These are phyloP conservation scores for Thermoascus crustaceus DNA, from an alignment of 2,329 filamentous ascomycete genomes.

Conservation along the genomic window DNA sequence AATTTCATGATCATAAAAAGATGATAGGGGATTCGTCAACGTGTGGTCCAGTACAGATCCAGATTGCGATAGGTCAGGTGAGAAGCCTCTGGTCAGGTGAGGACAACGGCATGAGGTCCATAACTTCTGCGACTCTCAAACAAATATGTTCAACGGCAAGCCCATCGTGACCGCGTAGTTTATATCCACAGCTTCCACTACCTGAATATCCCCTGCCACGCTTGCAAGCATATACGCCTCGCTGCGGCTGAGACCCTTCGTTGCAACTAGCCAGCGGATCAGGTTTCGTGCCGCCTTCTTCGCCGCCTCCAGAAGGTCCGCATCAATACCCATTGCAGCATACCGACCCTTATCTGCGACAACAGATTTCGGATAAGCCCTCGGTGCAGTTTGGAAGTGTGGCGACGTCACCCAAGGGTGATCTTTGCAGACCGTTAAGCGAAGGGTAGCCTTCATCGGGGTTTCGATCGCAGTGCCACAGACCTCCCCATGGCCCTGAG, in stretches of 20 bases:
- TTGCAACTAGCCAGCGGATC: constrained; percentile 42
- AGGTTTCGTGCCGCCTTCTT: constrained; percentile 42
- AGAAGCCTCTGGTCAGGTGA: neutral
- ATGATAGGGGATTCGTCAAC: too few species aligned
- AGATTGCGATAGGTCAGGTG: too few species aligned
- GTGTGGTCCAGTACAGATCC: too few species aligned
- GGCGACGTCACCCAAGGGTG: constrained; percentile 41
- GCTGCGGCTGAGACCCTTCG: constrained; percentile 37
- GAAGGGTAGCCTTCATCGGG: constrained; percentile 41
- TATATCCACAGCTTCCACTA: constrained; percentile 48
- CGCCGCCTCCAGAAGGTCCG: constrained; percentile 42
- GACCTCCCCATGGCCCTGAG: constrained; percentile 48
- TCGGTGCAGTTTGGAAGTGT: constrained; percentile 38
- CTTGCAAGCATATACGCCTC: constrained; percentile 49
- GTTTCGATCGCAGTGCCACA: constrained; percentile 52
- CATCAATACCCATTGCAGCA: constrained; percentile 41
- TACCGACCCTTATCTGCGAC: constrained; percentile 35
- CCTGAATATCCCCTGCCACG: constrained; percentile 43
- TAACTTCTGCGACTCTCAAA: constrained; percentile 5
- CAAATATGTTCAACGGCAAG: constrained; percentile 43
- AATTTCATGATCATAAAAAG: neutral
- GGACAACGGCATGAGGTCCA: neutral
- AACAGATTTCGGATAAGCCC: constrained; percentile 14
- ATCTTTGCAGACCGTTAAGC: constrained; percentile 42
- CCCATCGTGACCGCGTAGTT: constrained; percentile 46